Evolutionary conservation across 768 basidiomycete species (phyloP).

Genomic region (Baorangia bicolor): DNA sequence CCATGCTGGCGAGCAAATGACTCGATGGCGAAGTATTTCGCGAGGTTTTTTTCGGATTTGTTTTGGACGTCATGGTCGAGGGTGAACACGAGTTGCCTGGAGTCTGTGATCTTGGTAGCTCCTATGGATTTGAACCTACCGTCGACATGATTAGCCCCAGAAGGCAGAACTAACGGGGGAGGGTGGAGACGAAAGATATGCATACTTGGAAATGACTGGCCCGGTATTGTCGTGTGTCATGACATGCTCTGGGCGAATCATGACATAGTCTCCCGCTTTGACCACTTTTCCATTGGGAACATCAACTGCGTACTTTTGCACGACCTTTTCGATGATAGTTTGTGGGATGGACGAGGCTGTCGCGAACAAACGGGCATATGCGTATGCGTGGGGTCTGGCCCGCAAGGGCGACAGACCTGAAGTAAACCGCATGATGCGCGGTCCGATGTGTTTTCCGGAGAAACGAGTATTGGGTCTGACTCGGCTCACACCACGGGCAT

Average conservation of each 20-base stretch:
- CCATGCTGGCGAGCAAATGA: conserved; percentile 80
- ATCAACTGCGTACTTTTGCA: conserved; percentile 95
- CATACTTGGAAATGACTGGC: conserved; percentile 95
- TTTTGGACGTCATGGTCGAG: conserved; percentile 99
- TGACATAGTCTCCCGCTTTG: conserved; percentile 97
- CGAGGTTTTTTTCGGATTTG: conserved; percentile 82
- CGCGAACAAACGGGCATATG: conserved; percentile 29
- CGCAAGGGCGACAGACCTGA: conserved; percentile 9
- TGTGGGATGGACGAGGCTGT: conserved; percentile 54
- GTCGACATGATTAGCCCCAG: background rate
- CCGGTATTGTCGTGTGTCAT: conserved; percentile 99
- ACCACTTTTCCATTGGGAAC: conserved; percentile 76
- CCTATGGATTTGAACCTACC: conserved; percentile 92
- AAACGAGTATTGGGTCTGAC: background rate
- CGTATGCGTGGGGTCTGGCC: background rate
- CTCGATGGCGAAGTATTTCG: conserved; percentile 92
- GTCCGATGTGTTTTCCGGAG: background rate
- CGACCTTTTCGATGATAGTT: conserved; percentile 95
- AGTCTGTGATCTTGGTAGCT: conserved; percentile 77
- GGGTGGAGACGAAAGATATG: background rate
- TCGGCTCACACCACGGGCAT: background rate
- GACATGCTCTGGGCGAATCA: conserved; percentile 97
- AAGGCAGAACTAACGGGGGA: background rate
- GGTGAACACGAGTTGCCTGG: conserved; percentile 89
- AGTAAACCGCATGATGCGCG: conserved; percentile 14